Base-by-base conservation (phyloP, 2,329 filamentous ascomycete genomes). In the Escovopsis sp. region DNA sequence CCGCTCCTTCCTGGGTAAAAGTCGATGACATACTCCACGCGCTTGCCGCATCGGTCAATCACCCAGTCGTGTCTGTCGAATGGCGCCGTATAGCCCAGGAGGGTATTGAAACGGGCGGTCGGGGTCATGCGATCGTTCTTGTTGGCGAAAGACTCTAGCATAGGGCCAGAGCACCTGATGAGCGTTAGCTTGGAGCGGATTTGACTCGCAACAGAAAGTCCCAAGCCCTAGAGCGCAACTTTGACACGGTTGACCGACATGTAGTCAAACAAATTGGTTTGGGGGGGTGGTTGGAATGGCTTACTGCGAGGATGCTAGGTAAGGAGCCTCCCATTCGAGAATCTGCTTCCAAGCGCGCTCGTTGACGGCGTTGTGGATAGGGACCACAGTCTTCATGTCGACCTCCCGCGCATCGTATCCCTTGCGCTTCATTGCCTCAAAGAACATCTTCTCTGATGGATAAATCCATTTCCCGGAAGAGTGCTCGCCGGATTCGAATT, bases 51-150 rank as follows among this genome's bases (percentile, higher is more conserved):
- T 41, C 91, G 73, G 63, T 98, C 88, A 33, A 98, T 81, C 23
- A 95, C 79, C 91, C 91, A 98, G 61, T 98, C 91, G 60, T 98
- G 91, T 26, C 91, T 72, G 64, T 98, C 91, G 61, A 98, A 98
- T 2, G 91, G 91, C 42, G 81, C 71, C 46, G 82, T 80, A 61
- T 94, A 96, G n/a, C 91, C 91, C 42, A 94, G 65, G 45, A 87
- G 62, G 4, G 80, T 84, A 61, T 94, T 93, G 51, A 91, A 62
- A 45, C 88, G 72, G 3, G 91, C 91, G 47, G 80, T 80, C 0
- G 91, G 91, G 4, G 85, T 91, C 66, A 95, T 68, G 45, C 67
- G 67, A 12, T 67, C 67, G 53, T 69, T 77, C 38, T 80, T 68
- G 46, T 93, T 93, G 4, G 79, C 77, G 58, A 98, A 98, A 4